Evolutionary conservation across 208 protist genomes (phyloP), one percentile per base, ranked within the genome.

Genomic region (Trypanosoma congolense): DNA sequence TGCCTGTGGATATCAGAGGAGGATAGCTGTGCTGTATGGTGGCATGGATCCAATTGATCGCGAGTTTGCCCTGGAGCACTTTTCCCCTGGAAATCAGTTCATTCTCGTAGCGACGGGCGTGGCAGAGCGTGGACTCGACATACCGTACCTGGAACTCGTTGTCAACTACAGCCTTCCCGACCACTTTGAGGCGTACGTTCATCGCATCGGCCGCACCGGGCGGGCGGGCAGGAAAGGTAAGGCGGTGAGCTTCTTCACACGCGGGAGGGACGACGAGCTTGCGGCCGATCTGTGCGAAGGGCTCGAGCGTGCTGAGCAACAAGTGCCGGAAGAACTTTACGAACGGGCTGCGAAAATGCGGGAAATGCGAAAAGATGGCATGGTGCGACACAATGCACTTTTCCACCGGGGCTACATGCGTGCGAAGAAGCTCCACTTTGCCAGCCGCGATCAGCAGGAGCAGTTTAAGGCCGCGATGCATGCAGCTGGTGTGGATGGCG

Each of bases 111-210:
- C 90, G 5, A 97, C 93, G 12, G 75, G 73, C 5, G 75, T 97
- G 4, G 89, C 87, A 9, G 75, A 91, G 61, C 74, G 93, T 12
- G 96, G 96, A 6, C 81, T 99, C 29, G 98, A 99, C 70, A 98
- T 99, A 47, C 90, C 93, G 1, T 92, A 97, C 66, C 85, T 99
- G 18, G 87, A 95, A 68, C 95, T 99, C 49, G 98, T 99, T 35
- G 97, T 99, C 61, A 99, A 99, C 77, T 99, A 98, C 77, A 96
- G 98, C 47, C 92, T 99, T 77, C 98, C 98, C 6, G 92, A 98
- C 54, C 96, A 99, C 70, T 97, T 99, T 65, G 98, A 99, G 75
- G 90, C 93, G 21, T 99, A 99, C 62, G 78, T 99, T 41, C 97
- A 99, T 68, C 89, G 98, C 46, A 98, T 99, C 56, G 98, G 90